Conservation (phyloP, 202 grass and related monocot species). For the Setaria italica region DNA sequence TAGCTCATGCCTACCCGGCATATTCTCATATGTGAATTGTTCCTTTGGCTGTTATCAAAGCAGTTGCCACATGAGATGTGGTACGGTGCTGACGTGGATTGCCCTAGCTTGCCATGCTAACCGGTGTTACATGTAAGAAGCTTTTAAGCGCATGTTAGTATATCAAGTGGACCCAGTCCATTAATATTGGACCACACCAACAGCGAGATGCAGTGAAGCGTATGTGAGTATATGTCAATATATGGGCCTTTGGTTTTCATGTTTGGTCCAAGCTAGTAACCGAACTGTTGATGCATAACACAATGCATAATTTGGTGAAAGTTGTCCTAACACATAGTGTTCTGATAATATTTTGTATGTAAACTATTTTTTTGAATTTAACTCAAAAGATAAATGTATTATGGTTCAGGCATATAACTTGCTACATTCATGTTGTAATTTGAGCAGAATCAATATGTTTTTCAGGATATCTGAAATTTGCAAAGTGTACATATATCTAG, state of each 20-base stretch:
- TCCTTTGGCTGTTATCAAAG: neutral
- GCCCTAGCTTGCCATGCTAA: neutral
- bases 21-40: neutral
- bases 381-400: neutral
- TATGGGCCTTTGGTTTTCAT: neutral
- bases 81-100: neutral
- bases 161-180: neutral
- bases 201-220: too few relatives aligned
- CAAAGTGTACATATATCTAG: neutral
- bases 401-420: neutral
- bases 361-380: neutral
- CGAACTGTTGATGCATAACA: neutral
- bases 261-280: neutral
- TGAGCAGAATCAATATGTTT: neutral
- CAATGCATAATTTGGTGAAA: neutral
- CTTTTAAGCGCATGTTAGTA: neutral
- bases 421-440: neutral
- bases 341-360: neutral
- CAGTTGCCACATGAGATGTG: neutral
- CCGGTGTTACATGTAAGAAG: neutral
- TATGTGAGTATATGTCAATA: neutral
- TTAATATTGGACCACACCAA: neutral
- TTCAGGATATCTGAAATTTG: neutral
- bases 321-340: neutral
- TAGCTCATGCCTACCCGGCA: neutral